Base-by-base conservation (phyloP, 371 early-diverging fungal genomes). In the Lichtheimia corymbifera region DNA sequence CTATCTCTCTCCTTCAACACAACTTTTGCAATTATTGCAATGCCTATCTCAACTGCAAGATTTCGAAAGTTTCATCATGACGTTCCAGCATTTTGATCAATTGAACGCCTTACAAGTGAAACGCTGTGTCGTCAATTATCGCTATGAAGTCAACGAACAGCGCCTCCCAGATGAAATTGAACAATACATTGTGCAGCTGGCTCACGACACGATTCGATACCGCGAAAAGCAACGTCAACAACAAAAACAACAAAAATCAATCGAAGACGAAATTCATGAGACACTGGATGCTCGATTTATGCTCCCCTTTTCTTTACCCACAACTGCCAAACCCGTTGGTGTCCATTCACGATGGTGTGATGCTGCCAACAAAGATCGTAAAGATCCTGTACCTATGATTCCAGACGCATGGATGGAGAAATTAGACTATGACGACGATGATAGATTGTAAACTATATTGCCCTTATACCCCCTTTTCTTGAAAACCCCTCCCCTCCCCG, bases 121-220 rank as follows among this genome's bases (percentile, higher is more conserved):
- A 60, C 77, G 87, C 5, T 87, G 85, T 15, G 83, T 92, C 25
- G 77, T 79, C 13, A 76, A 74, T 30, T 96, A 96, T 66, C 81
- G 89, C 15, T 96, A 93, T 66, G 96, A 96, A 64, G 86, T 92
- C 20, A 86, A 88, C 20, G 96, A 96, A 68, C 58, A 68, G 24
- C 70, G 74, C 9, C 63, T 94, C 18, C 79, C 91, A 9, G 79
- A 80, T 6, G 92, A 91, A 35, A 82, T 94, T 6, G 84, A 78
- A 55, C 82, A 81, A 50, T 92, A 92, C 68, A 83, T 92, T 7
- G 66, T 82, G 42, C 84, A 87, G 41, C 71, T 83, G 7, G 88
- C 84, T 27, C 82, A 84, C 49, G 89, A 88, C 42, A 80, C 82
- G 0, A 81, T 79, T 40, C 77, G 83, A n/a, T 67, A 54, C 65